Conservation (phyloP, 768 basidiomycete genomes). For the Pleurotus platypus region DNA sequence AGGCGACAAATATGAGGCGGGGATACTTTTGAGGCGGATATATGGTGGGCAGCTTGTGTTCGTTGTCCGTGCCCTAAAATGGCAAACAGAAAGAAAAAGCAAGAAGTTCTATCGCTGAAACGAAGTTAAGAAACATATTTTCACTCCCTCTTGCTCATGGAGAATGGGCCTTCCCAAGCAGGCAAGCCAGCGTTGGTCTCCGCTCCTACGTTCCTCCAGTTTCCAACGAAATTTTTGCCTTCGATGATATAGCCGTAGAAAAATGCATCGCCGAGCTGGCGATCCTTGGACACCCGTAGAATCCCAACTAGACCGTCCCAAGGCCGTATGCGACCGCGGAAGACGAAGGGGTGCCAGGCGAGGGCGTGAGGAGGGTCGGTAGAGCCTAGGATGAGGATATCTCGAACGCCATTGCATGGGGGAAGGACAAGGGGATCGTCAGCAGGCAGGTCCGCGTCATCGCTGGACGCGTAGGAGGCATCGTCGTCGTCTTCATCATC, state of each 20-base stretch:
- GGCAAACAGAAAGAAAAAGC: too few relatives aligned
- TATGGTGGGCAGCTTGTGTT: too few relatives aligned
- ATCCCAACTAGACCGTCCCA: conserved; percentile 62
- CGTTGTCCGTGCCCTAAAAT: too few relatives aligned
- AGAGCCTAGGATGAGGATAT: conserved; percentile 62
- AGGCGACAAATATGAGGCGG: too few relatives aligned
- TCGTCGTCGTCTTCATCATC: conserved; percentile 19
- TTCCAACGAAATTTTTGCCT: conserved; percentile 64
- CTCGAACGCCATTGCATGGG: conserved; percentile 51
- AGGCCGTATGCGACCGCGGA: conserved; percentile 49
- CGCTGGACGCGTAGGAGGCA: neutral
- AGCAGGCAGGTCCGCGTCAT: conserved; percentile 12
- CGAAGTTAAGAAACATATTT: too few relatives aligned
- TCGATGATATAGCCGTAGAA: conserved; percentile 74
- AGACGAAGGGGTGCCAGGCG: conserved; percentile 45
- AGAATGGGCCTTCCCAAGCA: conserved; percentile 62
- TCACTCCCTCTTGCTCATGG: conserved; percentile 46
- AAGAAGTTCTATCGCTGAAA: too few relatives aligned
- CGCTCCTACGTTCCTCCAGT: conserved; percentile 55
- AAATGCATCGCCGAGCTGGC: conserved; percentile 32
- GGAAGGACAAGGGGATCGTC: conserved; percentile 13
- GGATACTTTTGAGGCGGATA: too few relatives aligned
- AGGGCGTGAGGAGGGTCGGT: conserved; percentile 44
- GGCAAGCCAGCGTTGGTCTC: conserved; percentile 38
- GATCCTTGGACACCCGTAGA: conserved; percentile 32